Evolutionary conservation across 495 filamentous ascomycete species (phyloP).

Genomic region (Penicillium samsonianum): DNA sequence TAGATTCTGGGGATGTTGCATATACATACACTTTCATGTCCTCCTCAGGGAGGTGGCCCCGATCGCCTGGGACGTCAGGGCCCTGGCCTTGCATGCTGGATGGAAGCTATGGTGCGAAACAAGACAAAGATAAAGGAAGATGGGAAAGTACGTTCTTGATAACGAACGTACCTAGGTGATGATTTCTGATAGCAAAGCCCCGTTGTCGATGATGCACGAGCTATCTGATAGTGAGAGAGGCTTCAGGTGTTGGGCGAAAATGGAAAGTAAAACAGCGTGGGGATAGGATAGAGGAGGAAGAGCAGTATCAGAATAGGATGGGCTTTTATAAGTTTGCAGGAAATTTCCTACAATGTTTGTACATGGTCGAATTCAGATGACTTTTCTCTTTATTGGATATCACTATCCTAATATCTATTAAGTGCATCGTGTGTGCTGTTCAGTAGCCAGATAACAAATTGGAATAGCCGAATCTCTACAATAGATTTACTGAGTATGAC

Average conservation of each 20-base stretch:
- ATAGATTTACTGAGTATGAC: neutral
- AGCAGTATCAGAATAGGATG: neutral
- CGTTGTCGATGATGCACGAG: neutral
- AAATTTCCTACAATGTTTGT: slow-evolving; percentile 2
- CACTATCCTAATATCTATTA: neutral
- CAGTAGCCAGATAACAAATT: neutral
- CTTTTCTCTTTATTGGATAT: neutral
- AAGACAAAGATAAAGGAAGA: neutral
- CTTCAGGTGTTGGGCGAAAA: neutral
- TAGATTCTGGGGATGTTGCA: neutral
- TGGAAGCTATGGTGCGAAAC: neutral
- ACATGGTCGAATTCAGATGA: neutral
- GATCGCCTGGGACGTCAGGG: neutral
- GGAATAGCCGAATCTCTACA: neutral
- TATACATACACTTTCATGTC: neutral
- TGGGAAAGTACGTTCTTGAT: neutral
- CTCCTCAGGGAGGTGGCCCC: neutral
- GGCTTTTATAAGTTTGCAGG: slow-evolving; percentile 4
- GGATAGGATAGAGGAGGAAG: slow-evolving; percentile 7
- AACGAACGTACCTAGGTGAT: neutral
- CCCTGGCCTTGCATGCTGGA: neutral
- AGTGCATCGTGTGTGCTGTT: neutral
- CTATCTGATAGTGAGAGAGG: neutral
- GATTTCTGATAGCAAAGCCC: neutral
- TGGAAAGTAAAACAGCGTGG: neutral